Percentiles rank a stretch among this genome's conserved stretches.
phyloP scores from a whole-genome alignment of 257 asterid species.

The Salvia miltiorrhiza region DNA sequence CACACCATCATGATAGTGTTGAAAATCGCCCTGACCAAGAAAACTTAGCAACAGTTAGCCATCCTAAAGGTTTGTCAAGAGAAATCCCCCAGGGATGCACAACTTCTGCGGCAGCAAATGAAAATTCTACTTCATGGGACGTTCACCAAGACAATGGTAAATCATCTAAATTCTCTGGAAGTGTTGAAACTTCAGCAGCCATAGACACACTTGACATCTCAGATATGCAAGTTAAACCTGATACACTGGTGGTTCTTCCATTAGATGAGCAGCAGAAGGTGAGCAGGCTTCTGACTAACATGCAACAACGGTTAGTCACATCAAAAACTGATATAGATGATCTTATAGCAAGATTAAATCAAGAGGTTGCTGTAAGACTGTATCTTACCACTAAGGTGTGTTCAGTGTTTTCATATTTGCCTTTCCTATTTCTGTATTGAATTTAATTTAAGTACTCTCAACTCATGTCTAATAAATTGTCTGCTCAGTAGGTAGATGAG shows the following conservation, averaged over 20 bases:
- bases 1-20: too few species aligned
- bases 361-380: conserved; percentile 54
- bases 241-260: conserved; percentile 36
- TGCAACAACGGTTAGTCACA: conserved; percentile 42
- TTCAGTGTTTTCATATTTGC: not conserved
- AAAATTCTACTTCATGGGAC: conserved; percentile 18
- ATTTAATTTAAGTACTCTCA: not conserved
- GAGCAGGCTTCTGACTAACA: too few species aligned
- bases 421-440: not conserved
- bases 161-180: conserved; percentile 30
- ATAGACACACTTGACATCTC: conserved; percentile 17
- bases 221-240: conserved; percentile 26
- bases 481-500: not conserved
- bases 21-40: conserved; percentile 17
- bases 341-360: conserved; percentile 50
- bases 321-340: conserved; percentile 53
- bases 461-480: not conserved
- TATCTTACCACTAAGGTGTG: conserved; percentile 55
- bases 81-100: conserved; percentile 24
- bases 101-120: conserved; percentile 10
- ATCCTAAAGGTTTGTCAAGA: conserved; percentile 15
- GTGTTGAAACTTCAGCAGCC: conserved; percentile 30
- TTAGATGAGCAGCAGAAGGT: conserved; percentile 41
- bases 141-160: conserved; percentile 11
- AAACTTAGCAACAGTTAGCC: not conserved